Evolutionary conservation across 805 yeast species (phyloP).

Genomic region (Candida ascalaphidarum): DNA sequence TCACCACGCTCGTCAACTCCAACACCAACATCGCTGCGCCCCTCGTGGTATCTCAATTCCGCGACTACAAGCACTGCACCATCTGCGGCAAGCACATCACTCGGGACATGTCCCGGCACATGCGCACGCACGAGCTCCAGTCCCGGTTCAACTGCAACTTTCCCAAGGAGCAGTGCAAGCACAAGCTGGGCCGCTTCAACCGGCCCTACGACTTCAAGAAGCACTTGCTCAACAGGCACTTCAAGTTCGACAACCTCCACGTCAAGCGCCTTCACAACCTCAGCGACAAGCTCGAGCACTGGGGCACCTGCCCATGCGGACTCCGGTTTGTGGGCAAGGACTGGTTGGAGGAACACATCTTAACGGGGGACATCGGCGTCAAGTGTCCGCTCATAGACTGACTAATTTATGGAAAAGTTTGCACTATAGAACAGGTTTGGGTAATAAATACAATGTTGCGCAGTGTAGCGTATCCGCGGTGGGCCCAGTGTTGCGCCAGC

Average conservation of each 20-base stretch:
- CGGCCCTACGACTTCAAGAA: conserved; percentile 63
- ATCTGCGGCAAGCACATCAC: conserved; percentile 47
- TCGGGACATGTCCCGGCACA: conserved; percentile 55
- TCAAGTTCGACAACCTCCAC: conserved; percentile 40
- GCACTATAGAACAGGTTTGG: too few species aligned
- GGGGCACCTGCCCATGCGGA: conserved; percentile 45
- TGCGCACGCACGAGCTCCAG: conserved; percentile 51
- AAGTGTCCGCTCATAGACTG: conserved; percentile 9
- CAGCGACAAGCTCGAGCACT: conserved; percentile 40
- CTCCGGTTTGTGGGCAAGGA: conserved; percentile 20
- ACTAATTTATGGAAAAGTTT: too few species aligned
- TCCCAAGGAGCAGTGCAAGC: conserved; percentile 47
- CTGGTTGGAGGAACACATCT: conserved; percentile 30
- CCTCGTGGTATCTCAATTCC: conserved; percentile 28
- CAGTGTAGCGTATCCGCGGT: too few species aligned
- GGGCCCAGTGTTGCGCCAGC: too few species aligned
- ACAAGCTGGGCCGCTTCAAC: conserved; percentile 55
- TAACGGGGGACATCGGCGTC: conserved; percentile 11
- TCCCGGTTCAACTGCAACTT: conserved; percentile 52
- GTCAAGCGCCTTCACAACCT: conserved; percentile 40
- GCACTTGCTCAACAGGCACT: conserved; percentile 54
- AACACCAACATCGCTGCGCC: conserved; percentile 23
- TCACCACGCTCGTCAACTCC: conserved; percentile 28
- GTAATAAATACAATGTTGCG: too few species aligned
- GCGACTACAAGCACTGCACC: conserved; percentile 36